A percentile compares a stretch with the other conserved stretches of the same genome.
Conservation (phyloP, 2,329 filamentous ascomycete species). For the Podosphaera fusca region DNA sequence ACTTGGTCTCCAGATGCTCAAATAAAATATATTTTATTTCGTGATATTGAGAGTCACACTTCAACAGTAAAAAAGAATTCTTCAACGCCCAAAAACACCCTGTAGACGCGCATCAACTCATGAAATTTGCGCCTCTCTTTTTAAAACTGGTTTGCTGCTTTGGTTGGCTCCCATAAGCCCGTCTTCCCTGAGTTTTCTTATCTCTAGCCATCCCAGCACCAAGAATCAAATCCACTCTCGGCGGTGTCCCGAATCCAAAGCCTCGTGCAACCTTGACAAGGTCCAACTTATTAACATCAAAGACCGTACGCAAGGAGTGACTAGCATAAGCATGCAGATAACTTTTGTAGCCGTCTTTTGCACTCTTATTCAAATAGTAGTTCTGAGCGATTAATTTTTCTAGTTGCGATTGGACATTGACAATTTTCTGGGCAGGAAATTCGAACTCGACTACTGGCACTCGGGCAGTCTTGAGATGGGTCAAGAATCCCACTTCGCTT, state of each 20-base stretch:
- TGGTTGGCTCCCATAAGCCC: conserved; percentile 60
- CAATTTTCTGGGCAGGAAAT: conserved; percentile 75
- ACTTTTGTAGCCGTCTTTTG: conserved; percentile 57
- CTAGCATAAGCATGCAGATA: conserved; percentile 92
- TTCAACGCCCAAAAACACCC: no score
- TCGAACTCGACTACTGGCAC: conserved; percentile 94
- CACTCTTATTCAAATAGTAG: conserved; percentile 84
- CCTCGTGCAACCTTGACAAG: conserved; percentile 65
- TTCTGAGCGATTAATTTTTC: conserved; percentile 89
- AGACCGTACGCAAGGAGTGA: conserved; percentile 61
- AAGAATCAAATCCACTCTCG: conserved; percentile 55
- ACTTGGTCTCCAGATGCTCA: no score
- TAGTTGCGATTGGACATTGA: conserved; percentile 74
- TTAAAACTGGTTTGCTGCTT: conserved; percentile 25
- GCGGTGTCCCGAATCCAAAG: conserved; percentile 59
- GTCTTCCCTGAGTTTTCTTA: conserved; percentile 42
- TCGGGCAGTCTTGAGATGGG: conserved; percentile 70
- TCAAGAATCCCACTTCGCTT: conserved; percentile 75
- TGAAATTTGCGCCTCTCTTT: conserved; percentile 6
- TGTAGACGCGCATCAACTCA: no score
- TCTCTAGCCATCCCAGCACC: conserved; percentile 54
- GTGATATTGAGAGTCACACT: no score
- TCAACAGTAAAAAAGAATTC: no score
- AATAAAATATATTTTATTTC: no score
- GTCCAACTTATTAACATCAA: conserved; percentile 63